Conservation (phyloP, 192 early-diverging fungal species). For the Entophlyctis luteolus region DNA sequence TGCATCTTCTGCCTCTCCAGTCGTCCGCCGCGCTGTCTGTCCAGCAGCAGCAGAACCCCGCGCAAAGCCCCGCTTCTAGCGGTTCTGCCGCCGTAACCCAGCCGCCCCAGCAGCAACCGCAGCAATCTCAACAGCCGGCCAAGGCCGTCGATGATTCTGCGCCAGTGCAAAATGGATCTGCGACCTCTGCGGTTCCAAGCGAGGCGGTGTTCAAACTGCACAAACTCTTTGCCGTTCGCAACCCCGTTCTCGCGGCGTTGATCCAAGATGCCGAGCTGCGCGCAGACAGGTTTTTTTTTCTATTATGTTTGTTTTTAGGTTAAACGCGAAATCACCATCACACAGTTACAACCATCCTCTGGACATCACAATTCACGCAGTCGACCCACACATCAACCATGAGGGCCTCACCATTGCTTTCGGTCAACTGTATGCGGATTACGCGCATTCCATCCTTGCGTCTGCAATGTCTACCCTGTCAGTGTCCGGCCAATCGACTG, state of each 20-base stretch:
- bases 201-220: conserved; percentile 50
- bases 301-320: neutral
- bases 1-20: conserved; percentile 10
- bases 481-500: neutral
- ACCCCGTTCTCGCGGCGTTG: conserved; percentile 36
- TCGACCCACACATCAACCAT: conserved; percentile 50
- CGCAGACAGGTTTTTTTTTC: conserved; percentile 10
- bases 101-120: neutral
- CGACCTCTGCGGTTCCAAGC: conserved; percentile 10
- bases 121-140: no score
- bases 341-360: conserved; percentile 20
- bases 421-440: conserved; percentile 52
- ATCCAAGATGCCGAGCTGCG: conserved; percentile 33
- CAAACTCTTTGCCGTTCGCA: conserved; percentile 46
- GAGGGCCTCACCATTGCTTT: conserved; percentile 52
- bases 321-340: neutral
- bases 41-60: neutral
- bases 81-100: neutral
- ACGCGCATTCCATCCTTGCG: conserved; percentile 25
- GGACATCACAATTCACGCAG: conserved; percentile 34
- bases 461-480: neutral
- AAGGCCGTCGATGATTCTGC: neutral
- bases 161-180: neutral
- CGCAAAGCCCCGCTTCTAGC: neutral
- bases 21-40: neutral